Evolutionary conservation across 352 stramenopile species (phyloP).

Genomic region (Globisporangium uncinulatum): DNA sequence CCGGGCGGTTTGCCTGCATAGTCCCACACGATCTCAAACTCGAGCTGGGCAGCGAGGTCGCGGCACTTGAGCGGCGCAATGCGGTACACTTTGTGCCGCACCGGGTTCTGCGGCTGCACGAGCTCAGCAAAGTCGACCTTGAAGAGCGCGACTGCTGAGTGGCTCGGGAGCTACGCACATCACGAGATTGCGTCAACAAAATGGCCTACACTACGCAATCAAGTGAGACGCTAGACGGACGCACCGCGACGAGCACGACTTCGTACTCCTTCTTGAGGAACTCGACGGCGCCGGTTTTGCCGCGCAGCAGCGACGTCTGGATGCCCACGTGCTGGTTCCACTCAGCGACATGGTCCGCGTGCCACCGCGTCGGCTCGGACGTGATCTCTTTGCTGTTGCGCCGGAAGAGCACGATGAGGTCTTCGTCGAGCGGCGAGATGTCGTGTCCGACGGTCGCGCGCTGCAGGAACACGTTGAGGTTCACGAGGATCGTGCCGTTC

Average conservation of each 20-base stretch:
- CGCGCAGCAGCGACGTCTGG: constrained; percentile 65
- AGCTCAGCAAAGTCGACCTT: constrained; percentile 66
- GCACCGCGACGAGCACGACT: constrained; percentile 68
- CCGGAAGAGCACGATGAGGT: constrained; percentile 78
- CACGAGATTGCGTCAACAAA: background rate
- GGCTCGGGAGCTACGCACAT: constrained; percentile 48
- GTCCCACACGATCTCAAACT: constrained; percentile 77
- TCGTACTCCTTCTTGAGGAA: constrained; percentile 82
- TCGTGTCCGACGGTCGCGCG: constrained; percentile 68
- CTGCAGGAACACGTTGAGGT: constrained; percentile 67
- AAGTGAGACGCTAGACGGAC: constrained; percentile 6
- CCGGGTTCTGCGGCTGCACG: constrained; percentile 42
- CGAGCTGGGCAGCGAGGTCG: constrained; percentile 61
- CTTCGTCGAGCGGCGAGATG: constrained; percentile 63
- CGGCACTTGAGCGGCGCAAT: constrained; percentile 70
- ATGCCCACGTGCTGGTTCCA: constrained; percentile 79
- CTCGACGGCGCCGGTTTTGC: constrained; percentile 37
- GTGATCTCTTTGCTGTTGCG: constrained; percentile 78
- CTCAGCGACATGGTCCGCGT: constrained; percentile 55
- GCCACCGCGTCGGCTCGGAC: constrained; percentile 62
- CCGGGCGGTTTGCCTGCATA: constrained; percentile 18
- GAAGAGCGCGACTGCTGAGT: constrained; percentile 76
- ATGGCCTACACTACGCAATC: no score
- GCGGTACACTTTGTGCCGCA: constrained; percentile 47
- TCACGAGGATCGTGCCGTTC: constrained; percentile 57